Evolutionary conservation across 129 eudicot genomes (phyloP).

Genomic region (Kitagawia praeruptora): DNA sequence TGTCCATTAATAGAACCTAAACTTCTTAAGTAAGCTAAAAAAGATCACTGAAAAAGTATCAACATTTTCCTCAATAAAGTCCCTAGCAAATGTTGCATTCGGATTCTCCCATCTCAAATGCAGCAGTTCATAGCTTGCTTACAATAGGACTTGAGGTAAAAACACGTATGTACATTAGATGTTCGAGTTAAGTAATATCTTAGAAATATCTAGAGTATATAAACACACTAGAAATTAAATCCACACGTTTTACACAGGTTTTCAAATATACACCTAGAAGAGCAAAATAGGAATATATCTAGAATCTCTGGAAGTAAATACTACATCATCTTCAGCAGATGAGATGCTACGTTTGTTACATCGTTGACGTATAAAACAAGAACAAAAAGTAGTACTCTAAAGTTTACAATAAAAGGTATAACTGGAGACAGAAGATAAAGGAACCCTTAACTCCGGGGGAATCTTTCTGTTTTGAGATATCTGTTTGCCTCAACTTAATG

Average conservation of each 20-base stretch:
- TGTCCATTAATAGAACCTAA: background rate
- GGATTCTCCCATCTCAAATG: background rate
- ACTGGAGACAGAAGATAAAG: background rate
- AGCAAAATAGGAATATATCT: background rate
- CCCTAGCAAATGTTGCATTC: background rate
- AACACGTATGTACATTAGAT: background rate
- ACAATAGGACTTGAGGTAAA: background rate
- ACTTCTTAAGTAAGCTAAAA: background rate
- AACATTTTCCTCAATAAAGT: background rate
- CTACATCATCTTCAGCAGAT: background rate
- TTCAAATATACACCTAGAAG: background rate
- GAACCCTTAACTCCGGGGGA: background rate
- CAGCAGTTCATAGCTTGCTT: background rate
- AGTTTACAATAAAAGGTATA: background rate
- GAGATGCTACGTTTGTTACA: background rate
- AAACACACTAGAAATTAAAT: background rate
- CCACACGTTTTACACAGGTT: background rate
- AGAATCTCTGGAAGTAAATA: background rate
- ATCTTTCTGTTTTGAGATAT: background rate
- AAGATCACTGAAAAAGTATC: background rate
- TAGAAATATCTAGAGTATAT: background rate
- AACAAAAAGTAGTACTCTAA: background rate
- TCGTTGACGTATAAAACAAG: too few relatives aligned
- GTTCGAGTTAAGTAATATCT: background rate
- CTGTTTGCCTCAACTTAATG: background rate